Evolutionary conservation across 331 rosid genomes (phyloP).

Genomic region (Quercus tomentella): DNA sequence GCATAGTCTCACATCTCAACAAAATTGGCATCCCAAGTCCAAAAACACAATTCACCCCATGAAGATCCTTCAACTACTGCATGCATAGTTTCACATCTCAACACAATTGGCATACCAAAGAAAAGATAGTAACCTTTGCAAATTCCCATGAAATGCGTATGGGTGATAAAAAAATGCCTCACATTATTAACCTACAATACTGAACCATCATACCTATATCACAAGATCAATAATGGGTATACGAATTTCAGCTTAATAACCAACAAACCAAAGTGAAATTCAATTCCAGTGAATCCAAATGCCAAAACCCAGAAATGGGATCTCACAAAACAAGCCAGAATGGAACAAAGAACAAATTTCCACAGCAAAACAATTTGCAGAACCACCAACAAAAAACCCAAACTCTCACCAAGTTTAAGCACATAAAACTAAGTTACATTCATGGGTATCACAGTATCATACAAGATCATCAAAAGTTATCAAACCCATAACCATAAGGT

Average conservation of each 20-base stretch:
- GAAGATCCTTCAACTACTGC: slow-evolving; percentile 19
- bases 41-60: slow-evolving; percentile 4
- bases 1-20: slow-evolving; percentile 4
- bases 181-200: not conserved
- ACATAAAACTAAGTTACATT: slow-evolving; percentile 21
- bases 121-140: not conserved
- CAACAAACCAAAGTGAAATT: slow-evolving; percentile 14
- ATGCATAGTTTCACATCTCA: slow-evolving; percentile 5
- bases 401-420: slow-evolving; percentile 9
- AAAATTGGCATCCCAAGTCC: slow-evolving; percentile 12
- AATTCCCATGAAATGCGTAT: slow-evolving; percentile 15
- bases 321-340: slow-evolving; percentile 22
- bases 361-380: not conserved
- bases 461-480: slow-evolving; percentile 21
- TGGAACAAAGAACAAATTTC: slow-evolving; percentile 10
- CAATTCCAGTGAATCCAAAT: slow-evolving; percentile 10
- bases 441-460: slow-evolving; percentile 12
- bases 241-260: slow-evolving; percentile 33
- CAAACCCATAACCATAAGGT: slow-evolving; percentile 8
- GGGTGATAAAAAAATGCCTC: slow-evolving; percentile 5
- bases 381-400: not conserved
- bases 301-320: slow-evolving; percentile 20
- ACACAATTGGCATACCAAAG: slow-evolving; percentile 2
- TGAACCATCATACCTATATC: not conserved
- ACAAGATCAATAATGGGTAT: slow-evolving; percentile 5